A percentile compares a stretch with the other conserved stretches of the same genome.
Evolutionary conservation across 257 asterid genomes (phyloP).

Genomic region (Primulina tabacum): DNA sequence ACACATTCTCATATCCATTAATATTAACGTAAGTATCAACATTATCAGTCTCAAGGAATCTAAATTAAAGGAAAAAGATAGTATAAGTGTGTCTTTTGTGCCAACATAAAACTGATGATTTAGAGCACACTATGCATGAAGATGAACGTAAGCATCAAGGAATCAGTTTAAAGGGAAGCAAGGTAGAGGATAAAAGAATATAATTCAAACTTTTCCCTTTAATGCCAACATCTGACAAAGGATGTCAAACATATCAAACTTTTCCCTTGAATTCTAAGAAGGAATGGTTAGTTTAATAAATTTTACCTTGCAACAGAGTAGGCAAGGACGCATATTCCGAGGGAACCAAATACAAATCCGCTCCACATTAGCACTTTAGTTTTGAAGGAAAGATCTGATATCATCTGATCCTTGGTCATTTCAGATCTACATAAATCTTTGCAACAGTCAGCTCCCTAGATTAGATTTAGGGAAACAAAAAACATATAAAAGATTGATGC

Average conservation of each 20-base stretch:
- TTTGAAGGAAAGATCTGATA: constrained; percentile 67
- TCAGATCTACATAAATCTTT: constrained; percentile 52
- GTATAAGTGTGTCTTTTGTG: neutral
- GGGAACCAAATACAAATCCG: constrained; percentile 66
- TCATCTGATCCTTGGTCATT: constrained; percentile 67
- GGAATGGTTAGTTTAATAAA: neutral
- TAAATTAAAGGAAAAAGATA: neutral
- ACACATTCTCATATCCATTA: neutral
- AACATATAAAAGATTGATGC: constrained; percentile 18
- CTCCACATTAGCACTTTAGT: constrained; percentile 63
- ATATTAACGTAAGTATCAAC: no score
- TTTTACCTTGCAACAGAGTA: constrained; percentile 74
- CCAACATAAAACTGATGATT: neutral
- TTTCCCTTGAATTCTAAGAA: constrained; percentile 5
- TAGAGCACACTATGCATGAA: neutral
- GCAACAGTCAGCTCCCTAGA: constrained; percentile 23
- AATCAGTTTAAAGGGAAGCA: neutral
- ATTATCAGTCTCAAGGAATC: neutral
- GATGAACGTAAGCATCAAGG: neutral
- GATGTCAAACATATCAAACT: neutral
- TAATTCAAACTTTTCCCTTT: neutral
- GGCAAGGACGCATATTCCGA: constrained; percentile 72
- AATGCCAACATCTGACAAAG: neutral
- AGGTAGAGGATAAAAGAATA: neutral
- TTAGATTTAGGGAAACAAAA: constrained; percentile 20